Evolutionary conservation across 768 basidiomycete genomes (phyloP), one percentile per base, ranked within the genome.

Genomic region (Kwoniella dejecticola): DNA sequence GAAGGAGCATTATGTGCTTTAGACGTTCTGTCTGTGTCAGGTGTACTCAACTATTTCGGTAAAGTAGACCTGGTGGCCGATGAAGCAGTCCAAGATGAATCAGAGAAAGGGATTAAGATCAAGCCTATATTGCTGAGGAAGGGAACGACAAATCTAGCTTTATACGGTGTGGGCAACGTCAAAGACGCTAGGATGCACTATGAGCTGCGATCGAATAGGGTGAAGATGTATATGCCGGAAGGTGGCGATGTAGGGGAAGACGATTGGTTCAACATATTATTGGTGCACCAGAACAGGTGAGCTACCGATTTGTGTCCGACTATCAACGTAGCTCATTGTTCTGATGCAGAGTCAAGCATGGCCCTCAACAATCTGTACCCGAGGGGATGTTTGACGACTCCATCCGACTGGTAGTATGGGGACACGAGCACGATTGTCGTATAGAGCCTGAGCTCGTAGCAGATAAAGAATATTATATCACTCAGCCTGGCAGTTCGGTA

Each of bases 321-420:
- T 40, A 27, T 13, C 15, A 13, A 47, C 31, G 42, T 31, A 33
- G 31, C 46, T 29, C 17, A 19, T 38, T 40, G 27, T 64, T 60
- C 48, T 64, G 19, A 13, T 1, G 5, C 63, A 97, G 95, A 24
- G 95, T 96, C 2, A 88, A 90, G 69, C 96, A 93, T 75, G 93
- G 91, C 1, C 91, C 92, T 17, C 91, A 97, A 76, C 89, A 92
- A 68, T 91, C 84, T 12, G 94, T 98, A 0, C 93, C 95, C 7
- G 96, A 98, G 72, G 89, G 89, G 62, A 89, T 97, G 86, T 99
- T 99, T 68, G 95, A 98, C 74, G 91, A 99, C 73, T 89, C 87
- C 69, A 83, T 97, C 33, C 87, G 97, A 70, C 83, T 99, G 15
- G 90, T 99, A 6, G 83, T 99, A 1, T 99, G 96, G 96, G 96